Conservation (phyloP, 148 eudicot species). For the Mesembryanthemum crystallinum region DNA sequence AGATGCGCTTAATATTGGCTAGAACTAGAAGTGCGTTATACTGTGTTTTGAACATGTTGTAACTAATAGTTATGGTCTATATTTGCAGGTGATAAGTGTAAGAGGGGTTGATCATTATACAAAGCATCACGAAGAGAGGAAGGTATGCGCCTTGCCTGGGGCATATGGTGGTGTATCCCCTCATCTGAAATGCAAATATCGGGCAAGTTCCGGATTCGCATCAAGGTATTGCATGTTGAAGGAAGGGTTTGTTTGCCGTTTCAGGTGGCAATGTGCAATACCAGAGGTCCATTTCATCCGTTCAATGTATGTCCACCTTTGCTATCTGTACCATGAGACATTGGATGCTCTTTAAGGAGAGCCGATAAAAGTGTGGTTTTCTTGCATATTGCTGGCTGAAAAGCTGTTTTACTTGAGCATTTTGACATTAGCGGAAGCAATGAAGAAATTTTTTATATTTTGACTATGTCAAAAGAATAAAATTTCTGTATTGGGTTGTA, state of each 20-base stretch:
- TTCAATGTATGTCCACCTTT: not conserved
- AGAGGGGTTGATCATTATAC: too few species aligned
- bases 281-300: not conserved
- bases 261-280: not conserved
- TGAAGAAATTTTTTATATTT: too few species aligned
- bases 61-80: not conserved
- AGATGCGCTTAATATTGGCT: not conserved
- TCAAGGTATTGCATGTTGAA: not conserved
- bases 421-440: not conserved
- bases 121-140: not conserved
- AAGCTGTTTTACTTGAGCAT: not conserved
- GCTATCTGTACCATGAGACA: not conserved
- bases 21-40: not conserved
- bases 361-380: not conserved
- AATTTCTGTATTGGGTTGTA: too few species aligned
- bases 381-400: not conserved
- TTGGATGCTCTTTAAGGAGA: too few species aligned
- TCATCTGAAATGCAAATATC: not conserved
- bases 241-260: not conserved
- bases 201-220: not conserved
- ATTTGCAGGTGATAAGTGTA: conserved; percentile 13
- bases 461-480: too few species aligned
- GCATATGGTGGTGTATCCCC: too few species aligned
- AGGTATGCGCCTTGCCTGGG: too few species aligned
- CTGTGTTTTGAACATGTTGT: not conserved